A percentile compares a stretch with the other conserved stretches of the same genome.
Conservation (phyloP, 331 rosid species). For the Quercus phellos region DNA sequence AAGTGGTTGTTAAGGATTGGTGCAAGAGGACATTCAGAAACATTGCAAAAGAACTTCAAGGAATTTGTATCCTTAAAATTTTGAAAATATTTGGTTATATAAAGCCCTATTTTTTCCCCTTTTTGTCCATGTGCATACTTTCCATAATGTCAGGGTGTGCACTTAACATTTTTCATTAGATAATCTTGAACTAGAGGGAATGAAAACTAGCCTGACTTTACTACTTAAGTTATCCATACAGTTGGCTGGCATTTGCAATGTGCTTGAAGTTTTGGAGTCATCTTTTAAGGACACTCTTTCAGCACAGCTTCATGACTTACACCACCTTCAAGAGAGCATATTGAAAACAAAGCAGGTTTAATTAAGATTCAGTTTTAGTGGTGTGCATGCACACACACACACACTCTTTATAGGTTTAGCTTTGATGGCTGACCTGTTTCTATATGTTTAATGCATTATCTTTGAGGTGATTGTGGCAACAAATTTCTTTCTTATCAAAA, state of each 20-base stretch:
- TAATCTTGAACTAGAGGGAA: constrained; percentile 45
- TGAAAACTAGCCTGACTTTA: constrained; percentile 50
- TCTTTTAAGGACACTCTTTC: constrained; percentile 83
- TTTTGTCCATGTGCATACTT: neutral
- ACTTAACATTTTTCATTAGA: constrained; percentile 48
- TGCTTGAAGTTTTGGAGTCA: constrained; percentile 82
- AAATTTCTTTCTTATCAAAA: neutral
- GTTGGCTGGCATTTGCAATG: constrained; percentile 78
- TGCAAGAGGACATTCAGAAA: constrained; percentile 75
- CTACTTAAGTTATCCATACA: constrained; percentile 66
- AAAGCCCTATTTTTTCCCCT: neutral
- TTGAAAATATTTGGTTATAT: constrained; percentile 23
- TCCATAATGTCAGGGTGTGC: constrained; percentile 5
- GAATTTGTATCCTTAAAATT: constrained; percentile 72
- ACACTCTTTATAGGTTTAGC: neutral
- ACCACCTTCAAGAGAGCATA: constrained; percentile 77
- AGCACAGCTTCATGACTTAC: constrained; percentile 76
- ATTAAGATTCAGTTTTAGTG: constrained; percentile 17
- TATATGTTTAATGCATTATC: neutral
- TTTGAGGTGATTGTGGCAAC: neutral
- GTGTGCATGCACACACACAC: neutral
- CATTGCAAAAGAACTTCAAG: constrained; percentile 62
- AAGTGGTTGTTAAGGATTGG: constrained; percentile 99
- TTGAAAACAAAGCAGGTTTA: constrained; percentile 86
- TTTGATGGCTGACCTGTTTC: neutral